Conservation (phyloP, 2,329 filamentous ascomycete species). For the Calonectria leucothoes region DNA sequence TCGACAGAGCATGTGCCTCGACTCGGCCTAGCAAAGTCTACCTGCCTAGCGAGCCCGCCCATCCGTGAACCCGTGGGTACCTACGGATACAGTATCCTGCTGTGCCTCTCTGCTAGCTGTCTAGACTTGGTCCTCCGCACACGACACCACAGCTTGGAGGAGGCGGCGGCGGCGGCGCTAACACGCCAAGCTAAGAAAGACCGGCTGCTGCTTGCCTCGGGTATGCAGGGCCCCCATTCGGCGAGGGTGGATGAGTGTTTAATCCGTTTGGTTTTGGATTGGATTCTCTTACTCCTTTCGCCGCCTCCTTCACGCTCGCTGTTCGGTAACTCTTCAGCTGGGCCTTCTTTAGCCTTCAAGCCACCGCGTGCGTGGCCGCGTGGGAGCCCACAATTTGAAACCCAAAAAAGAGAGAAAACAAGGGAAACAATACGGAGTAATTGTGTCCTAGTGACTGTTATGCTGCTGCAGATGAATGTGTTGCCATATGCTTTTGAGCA, state of each 20-base stretch:
- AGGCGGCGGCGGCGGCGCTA: neutral
- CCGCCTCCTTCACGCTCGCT: neutral
- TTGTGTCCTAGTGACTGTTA: too few species aligned
- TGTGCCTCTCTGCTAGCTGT: neutral
- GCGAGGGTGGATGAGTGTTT: neutral
- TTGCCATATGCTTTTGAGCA: neutral
- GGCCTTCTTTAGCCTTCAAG: slow-evolving; percentile 10
- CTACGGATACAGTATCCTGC: too few species aligned
- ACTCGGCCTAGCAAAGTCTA: slow-evolving; percentile 15
- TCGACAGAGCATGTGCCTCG: slow-evolving; percentile 11
- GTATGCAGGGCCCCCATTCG: neutral
- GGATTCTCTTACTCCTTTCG: neutral
- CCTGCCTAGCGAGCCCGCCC: slow-evolving; percentile 2
- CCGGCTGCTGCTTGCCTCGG: neutral
- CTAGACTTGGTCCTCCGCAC: neutral
- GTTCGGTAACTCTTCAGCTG: neutral
- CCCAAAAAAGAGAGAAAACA: neutral
- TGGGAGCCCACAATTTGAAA: slow-evolving; percentile 15
- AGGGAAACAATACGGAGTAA: neutral
- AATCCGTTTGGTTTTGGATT: too few species aligned
- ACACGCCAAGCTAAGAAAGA: neutral
- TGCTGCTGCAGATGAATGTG: neutral
- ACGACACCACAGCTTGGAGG: neutral
- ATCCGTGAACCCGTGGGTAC: slow-evolving; percentile 9
- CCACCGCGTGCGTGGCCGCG: slow-evolving; percentile 22